Evolutionary conservation across 2,329 filamentous ascomycete genomes (phyloP), one percentile per base, ranked within the genome.

Genomic region (Blumeria graminis): DNA sequence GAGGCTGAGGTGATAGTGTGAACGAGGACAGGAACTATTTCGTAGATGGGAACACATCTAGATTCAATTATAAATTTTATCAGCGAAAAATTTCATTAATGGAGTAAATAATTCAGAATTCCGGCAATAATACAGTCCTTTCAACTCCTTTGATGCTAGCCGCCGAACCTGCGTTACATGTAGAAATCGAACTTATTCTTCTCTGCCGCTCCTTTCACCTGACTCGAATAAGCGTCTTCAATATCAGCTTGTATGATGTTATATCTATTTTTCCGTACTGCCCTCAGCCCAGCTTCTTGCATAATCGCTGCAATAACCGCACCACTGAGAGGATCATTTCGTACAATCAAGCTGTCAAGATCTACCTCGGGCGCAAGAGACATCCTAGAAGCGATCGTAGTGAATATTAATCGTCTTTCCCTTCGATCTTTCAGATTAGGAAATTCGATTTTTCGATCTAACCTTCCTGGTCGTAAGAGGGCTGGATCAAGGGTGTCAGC

Each of bases 401-500:
- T 81, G 76, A 98, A 98, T 70, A 98, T 98, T 65, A 98, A 78
- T 55, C 92, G 84, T 63, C 92, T 82, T 75, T 98, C 92, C 66
- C 92, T 83, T 63, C 92, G 83, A 68, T 98, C 92, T 62, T 89
- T 81, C 61, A 98, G 78, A 59, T 80, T 88, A n/a, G 92, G 92
- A 71, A 98, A 98, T 71, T 98, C 92, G 62, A 98, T 98, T 77
- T 98, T 98, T 67, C 92, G 79, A 71, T 98, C 92, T 58, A 98
- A 76, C 74, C 92, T 88, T 62, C 92, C 92, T 35, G 92, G 92
- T 65, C 92, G 87, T 59, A 98, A 79, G 60, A 98, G 77, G 45
- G 92, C 92, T 14, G 92, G 92, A 68, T 98, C 92, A 61, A 98
- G 77, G 6, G 92, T 98, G 70, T 96, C 92, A 62, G 92, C 90